Conservation (phyloP, 1,284 basidiomycete genomes). For the Boletellus sp. region DNA sequence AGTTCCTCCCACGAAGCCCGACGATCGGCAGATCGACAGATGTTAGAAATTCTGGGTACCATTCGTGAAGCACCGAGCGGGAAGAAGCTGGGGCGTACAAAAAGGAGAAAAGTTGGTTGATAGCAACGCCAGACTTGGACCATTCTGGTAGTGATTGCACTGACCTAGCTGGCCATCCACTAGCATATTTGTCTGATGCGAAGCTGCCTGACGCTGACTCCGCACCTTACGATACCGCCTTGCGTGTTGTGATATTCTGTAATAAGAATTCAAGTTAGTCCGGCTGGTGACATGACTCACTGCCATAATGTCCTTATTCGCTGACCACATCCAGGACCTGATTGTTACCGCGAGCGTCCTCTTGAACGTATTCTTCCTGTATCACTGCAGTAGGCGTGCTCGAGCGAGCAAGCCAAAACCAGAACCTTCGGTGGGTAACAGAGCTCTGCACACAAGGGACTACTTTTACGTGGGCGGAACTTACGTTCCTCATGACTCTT, state of each 20-base stretch:
- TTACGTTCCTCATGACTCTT: slow-evolving; percentile 32
- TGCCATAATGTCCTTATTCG: background rate
- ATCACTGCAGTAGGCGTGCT: background rate
- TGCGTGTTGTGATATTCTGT: no score
- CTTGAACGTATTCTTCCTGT: slow-evolving; percentile 22
- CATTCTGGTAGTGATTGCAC: background rate
- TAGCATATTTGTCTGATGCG: no score
- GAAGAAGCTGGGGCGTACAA: slow-evolving; percentile 15
- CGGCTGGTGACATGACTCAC: no score
- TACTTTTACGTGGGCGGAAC: slow-evolving; percentile 46
- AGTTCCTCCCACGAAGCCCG: slow-evolving; percentile 9
- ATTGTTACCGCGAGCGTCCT: slow-evolving; percentile 18
- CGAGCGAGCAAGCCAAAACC: background rate
- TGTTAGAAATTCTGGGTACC: slow-evolving; percentile 34
- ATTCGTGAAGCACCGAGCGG: slow-evolving; percentile 25
- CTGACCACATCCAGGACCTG: slow-evolving; percentile 3
- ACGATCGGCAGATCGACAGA: slow-evolving; percentile 21
- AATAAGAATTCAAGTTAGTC: no score
- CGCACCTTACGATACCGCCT: no score
- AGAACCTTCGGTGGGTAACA: slow-evolving; percentile 3
- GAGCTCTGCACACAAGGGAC: slow-evolving; percentile 37
- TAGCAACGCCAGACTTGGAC: background rate
- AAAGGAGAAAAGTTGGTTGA: slow-evolving; percentile 19
- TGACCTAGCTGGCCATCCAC: no score
- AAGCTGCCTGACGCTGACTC: no score